Conservation (phyloP, 2,329 filamentous ascomycete species). For the Cercospora brassicicola region DNA sequence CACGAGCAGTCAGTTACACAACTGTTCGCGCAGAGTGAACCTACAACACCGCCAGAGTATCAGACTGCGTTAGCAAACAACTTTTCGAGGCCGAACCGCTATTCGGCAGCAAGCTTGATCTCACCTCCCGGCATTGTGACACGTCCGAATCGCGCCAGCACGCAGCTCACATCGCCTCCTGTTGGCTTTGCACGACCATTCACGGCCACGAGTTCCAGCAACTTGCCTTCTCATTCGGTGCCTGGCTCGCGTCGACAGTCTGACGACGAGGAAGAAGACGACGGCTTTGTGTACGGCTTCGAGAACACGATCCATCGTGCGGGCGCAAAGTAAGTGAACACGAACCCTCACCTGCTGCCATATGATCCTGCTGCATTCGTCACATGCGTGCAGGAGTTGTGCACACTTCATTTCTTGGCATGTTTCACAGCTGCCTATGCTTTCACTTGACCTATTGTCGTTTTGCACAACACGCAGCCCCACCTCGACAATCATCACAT, state of each 20-base stretch:
- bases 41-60: constrained; percentile 93
- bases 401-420: constrained; percentile 1
- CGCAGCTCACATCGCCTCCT: constrained; percentile 76
- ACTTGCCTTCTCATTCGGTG: constrained; percentile 78
- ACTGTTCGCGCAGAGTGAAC: constrained; percentile 75
- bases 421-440: background rate
- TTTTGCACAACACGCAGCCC: constrained; percentile 1
- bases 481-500: constrained; percentile 12
- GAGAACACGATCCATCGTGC: constrained; percentile 70
- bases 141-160: constrained; percentile 72
- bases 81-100: constrained; percentile 80
- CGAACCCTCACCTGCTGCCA: constrained; percentile 3
- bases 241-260: constrained; percentile 86
- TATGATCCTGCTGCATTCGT: background rate
- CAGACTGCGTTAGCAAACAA: constrained; percentile 69
- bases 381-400: constrained; percentile 10
- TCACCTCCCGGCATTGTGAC: constrained; percentile 66
- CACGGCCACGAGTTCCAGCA: constrained; percentile 59
- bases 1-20: constrained; percentile 74
- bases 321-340: constrained; percentile 76
- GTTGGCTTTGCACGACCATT: constrained; percentile 57
- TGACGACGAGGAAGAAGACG: constrained; percentile 80
- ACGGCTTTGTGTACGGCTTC: constrained; percentile 56
- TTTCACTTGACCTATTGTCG: constrained; percentile 13
- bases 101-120: constrained; percentile 83